A percentile compares a stretch with the other conserved stretches of the same genome.
Evolutionary conservation across 331 rosid species (phyloP).

Genomic region (Spiraea crenata): DNA sequence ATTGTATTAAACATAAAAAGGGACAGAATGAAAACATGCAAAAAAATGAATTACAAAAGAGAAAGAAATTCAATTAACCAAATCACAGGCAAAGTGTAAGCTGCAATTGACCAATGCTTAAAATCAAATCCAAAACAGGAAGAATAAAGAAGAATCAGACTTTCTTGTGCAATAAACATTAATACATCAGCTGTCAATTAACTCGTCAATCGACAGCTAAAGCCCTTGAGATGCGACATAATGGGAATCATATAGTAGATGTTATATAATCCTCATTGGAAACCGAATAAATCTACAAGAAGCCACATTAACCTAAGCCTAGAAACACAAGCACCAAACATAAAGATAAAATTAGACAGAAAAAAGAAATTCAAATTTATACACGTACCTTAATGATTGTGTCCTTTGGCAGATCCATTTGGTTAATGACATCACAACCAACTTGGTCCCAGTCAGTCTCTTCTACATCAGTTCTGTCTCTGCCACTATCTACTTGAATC

Average conservation of each 20-base stretch:
- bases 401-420: conserved; percentile 59
- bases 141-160: background rate
- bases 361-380: conserved; percentile 16
- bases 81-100: conserved; percentile 14
- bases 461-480: conserved; percentile 42
- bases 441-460: conserved; percentile 64
- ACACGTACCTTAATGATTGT: conserved; percentile 63
- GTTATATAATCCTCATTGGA: background rate
- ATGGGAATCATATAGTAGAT: background rate
- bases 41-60: background rate
- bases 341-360: background rate
- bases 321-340: background rate
- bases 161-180: background rate
- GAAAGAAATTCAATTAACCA: background rate
- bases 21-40: background rate
- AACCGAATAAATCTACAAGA: background rate
- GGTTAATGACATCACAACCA: conserved; percentile 52
- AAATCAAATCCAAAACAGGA: background rate
- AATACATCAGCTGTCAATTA: background rate
- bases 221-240: background rate
- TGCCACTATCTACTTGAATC: conserved; percentile 48
- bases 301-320: background rate
- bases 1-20: background rate
- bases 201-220: background rate
- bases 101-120: background rate